A percentile compares a stretch with the other conserved stretches of the same genome.
phyloP scores from a whole-genome alignment of 2,329 filamentous ascomycete species.

The Septoria petroselini region DNA sequence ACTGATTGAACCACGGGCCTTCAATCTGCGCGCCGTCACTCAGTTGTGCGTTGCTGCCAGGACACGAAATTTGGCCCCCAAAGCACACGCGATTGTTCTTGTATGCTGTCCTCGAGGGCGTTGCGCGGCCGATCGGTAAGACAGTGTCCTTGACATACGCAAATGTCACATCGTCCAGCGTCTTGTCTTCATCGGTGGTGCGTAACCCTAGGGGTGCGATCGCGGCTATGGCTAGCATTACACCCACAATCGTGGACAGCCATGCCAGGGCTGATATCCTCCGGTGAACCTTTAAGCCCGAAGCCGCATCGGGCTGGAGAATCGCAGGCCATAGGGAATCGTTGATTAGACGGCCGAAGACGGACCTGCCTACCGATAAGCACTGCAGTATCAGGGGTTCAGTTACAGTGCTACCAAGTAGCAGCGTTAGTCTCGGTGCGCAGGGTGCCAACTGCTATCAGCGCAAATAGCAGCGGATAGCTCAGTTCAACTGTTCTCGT shows the following conservation, averaged over 20 bases:
- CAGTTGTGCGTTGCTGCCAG: too few species aligned
- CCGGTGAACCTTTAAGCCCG: conserved; percentile 11
- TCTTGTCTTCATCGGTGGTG: neutral
- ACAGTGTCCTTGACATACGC: conserved; percentile 6
- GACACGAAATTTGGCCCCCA: too few species aligned
- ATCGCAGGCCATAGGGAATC: conserved; percentile 12
- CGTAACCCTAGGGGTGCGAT: conserved; percentile 11
- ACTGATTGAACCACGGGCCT: too few species aligned
- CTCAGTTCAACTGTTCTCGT: conserved; percentile 15
- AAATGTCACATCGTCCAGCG: conserved; percentile 1
- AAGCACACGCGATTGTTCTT: too few species aligned
- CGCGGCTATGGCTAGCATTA: conserved; percentile 13
- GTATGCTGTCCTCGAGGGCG: conserved; percentile 9
- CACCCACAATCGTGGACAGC: neutral
- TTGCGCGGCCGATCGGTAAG: conserved; percentile 9
- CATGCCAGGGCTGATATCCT: conserved; percentile 4
- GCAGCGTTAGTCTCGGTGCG: conserved; percentile 13
- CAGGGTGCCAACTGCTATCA: conserved; percentile 14
- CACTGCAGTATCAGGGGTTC: too few species aligned
- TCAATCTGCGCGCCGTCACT: too few species aligned
- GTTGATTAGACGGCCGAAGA: conserved; percentile 16
- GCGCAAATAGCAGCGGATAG: conserved; percentile 10
- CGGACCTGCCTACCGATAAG: too few species aligned
- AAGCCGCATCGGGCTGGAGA: conserved; percentile 9
- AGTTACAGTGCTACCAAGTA: too few species aligned